phyloP scores from a whole-genome alignment of 352 stramenopile species.

The Phytopythium litorale region DNA sequence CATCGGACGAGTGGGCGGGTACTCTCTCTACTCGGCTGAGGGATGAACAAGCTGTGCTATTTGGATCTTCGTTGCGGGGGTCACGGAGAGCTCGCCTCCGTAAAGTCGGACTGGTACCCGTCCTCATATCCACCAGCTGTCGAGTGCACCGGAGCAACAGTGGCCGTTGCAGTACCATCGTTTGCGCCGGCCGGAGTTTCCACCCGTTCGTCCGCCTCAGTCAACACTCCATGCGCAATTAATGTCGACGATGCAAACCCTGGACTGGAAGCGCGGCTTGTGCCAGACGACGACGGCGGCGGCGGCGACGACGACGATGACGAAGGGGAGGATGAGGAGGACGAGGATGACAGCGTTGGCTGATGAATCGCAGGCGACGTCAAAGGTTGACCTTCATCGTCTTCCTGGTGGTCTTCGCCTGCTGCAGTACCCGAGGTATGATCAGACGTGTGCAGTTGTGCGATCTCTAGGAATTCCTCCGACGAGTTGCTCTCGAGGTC shows the following conservation, averaged over 20 bases:
- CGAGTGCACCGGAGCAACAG: background rate
- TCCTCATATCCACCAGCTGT: background rate
- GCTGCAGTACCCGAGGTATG: background rate
- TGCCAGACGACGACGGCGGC: background rate
- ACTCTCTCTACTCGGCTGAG: too few relatives aligned
- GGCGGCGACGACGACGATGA: background rate
- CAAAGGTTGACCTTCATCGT: background rate
- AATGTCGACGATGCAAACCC: background rate
- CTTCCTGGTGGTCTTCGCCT: background rate
- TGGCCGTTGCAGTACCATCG: background rate
- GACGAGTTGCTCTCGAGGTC: conserved; percentile 28
- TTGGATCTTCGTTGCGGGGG: background rate
- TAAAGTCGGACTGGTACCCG: conserved; percentile 26
- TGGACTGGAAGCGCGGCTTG: background rate
- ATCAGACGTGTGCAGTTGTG: conserved; percentile 8
- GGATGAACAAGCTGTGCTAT: background rate
- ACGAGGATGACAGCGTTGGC: background rate
- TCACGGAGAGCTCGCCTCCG: conserved; percentile 7
- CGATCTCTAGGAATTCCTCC: conserved; percentile 28
- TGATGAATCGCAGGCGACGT: background rate
- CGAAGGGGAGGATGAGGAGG: background rate
- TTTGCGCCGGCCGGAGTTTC: background rate
- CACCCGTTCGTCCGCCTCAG: background rate
- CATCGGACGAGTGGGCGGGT: background rate
- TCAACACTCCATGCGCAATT: background rate